These are phyloP conservation scores for Fusarium sp. DNA, from an alignment of 2,329 filamentous ascomycete genomes.

Conservation along the genomic window DNA sequence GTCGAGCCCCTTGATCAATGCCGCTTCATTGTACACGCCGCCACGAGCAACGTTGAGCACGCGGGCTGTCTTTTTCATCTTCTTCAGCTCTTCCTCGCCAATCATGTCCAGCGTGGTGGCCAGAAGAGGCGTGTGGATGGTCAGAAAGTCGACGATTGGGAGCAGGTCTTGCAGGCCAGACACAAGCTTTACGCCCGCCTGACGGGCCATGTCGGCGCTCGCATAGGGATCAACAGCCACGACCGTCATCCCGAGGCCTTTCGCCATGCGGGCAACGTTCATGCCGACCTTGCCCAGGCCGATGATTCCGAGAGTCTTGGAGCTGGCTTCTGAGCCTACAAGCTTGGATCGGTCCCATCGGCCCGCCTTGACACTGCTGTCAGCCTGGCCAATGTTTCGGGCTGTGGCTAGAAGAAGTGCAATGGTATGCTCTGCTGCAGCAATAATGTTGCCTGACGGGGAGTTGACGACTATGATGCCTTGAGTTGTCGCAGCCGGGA, in stretches of 20 bases:
- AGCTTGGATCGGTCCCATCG: slow-evolving; percentile 81
- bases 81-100: slow-evolving; percentile 71
- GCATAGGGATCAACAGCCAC: slow-evolving; percentile 83
- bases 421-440: slow-evolving; percentile 83
- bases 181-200: slow-evolving; percentile 75
- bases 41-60: slow-evolving; percentile 85
- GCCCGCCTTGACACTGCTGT: slow-evolving; percentile 75
- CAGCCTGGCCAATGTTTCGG: slow-evolving; percentile 78
- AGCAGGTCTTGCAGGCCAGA: slow-evolving; percentile 69
- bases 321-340: slow-evolving; percentile 81
- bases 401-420: slow-evolving; percentile 80
- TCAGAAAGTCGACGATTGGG: slow-evolving; percentile 78
- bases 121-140: slow-evolving; percentile 83
- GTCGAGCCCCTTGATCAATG: slow-evolving; percentile 77
- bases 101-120: slow-evolving; percentile 82
- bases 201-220: slow-evolving; percentile 75
- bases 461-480: slow-evolving; percentile 86
- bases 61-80: slow-evolving; percentile 79
- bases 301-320: slow-evolving; percentile 81
- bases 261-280: slow-evolving; percentile 82
- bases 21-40: slow-evolving; percentile 82
- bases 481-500: slow-evolving; percentile 75
- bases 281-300: slow-evolving; percentile 87
- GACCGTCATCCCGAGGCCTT: slow-evolving; percentile 81
- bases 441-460: slow-evolving; percentile 82